These are phyloP conservation scores for Halenospora varia DNA, from an alignment of 495 filamentous ascomycete genomes.

Conservation along the genomic window DNA sequence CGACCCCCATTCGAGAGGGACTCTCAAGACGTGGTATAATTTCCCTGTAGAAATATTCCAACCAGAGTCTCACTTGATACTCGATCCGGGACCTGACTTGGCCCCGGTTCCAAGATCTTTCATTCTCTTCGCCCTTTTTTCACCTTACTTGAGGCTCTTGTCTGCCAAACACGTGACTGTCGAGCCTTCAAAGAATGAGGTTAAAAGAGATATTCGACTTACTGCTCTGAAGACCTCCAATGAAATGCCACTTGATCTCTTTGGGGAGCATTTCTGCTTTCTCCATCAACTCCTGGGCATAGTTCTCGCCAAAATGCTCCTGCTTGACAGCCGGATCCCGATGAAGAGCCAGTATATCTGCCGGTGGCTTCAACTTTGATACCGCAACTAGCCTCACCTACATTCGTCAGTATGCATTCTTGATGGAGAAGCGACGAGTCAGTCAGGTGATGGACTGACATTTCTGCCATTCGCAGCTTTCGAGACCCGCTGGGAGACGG, in stretches of 20 bases:
- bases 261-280: slow-evolving; percentile 76
- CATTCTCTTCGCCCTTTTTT: too few species aligned
- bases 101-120: too few species aligned
- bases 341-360: slow-evolving; percentile 83
- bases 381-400: slow-evolving; percentile 87
- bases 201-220: slow-evolving; percentile 15
- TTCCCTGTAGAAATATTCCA: too few species aligned
- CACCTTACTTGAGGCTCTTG: not conserved
- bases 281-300: slow-evolving; percentile 84
- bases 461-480: slow-evolving; percentile 41
- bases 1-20: too few species aligned
- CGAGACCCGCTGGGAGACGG: slow-evolving; percentile 40
- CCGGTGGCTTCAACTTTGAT: slow-evolving; percentile 87
- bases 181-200: not conserved
- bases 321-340: slow-evolving; percentile 51
- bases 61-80: too few species aligned
- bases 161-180: not conserved
- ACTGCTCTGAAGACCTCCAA: slow-evolving; percentile 78
- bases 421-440: not conserved
- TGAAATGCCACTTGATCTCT: slow-evolving; percentile 92
- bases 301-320: slow-evolving; percentile 93
- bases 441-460: slow-evolving; percentile 17
- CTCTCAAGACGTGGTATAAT: too few species aligned
- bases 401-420: slow-evolving; percentile 1
- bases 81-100: too few species aligned